A percentile compares a stretch with the other conserved stretches of the same genome.
phyloP scores from a whole-genome alignment of 768 basidiomycete species.

The Chlorophyllum brunneum region DNA sequence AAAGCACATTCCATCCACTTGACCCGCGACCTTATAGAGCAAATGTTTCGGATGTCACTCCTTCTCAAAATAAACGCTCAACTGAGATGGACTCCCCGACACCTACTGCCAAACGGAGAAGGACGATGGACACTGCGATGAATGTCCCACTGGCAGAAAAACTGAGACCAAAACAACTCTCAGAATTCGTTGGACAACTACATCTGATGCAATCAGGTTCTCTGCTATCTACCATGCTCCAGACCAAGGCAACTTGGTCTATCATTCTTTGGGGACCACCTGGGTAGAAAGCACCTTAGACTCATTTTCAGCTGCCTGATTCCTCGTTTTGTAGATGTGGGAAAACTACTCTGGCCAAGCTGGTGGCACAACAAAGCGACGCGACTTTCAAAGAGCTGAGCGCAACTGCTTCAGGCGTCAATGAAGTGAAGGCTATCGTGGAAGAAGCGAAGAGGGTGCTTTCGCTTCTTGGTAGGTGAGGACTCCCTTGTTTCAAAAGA shows the following conservation, averaged over 20 bases:
- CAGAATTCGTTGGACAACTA: slow-evolving; percentile 70
- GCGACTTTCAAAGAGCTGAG: slow-evolving; percentile 73
- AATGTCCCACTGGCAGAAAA: slow-evolving; percentile 67
- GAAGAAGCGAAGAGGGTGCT: slow-evolving; percentile 72
- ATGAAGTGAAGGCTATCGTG: slow-evolving; percentile 68
- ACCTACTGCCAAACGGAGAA: slow-evolving; percentile 18
- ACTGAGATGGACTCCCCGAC: slow-evolving; percentile 15
- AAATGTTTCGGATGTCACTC: slow-evolving; percentile 2
- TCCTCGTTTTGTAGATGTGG: slow-evolving; percentile 42
- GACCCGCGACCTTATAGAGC: not conserved
- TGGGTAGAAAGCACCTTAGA: slow-evolving; percentile 36
- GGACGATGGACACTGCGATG: slow-evolving; percentile 13
- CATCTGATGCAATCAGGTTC: slow-evolving; percentile 58
- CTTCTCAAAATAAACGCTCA: slow-evolving; percentile 16
- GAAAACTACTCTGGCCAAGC: slow-evolving; percentile 72
- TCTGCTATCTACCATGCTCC: slow-evolving; percentile 49
- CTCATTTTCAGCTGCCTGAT: not conserved
- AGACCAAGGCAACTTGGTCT: slow-evolving; percentile 51
- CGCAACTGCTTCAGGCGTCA: slow-evolving; percentile 65
- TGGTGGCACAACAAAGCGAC: slow-evolving; percentile 58
- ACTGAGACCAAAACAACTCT: slow-evolving; percentile 59
- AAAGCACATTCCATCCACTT: slow-evolving; percentile 7
- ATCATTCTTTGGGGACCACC: slow-evolving; percentile 76
- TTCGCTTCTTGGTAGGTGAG: slow-evolving; percentile 59
- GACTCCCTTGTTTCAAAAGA: not conserved